A percentile compares a stretch with the other conserved stretches of the same genome.
Conservation (phyloP, 1,284 basidiomycete genomes). For the Fistulina hepatica region DNA sequence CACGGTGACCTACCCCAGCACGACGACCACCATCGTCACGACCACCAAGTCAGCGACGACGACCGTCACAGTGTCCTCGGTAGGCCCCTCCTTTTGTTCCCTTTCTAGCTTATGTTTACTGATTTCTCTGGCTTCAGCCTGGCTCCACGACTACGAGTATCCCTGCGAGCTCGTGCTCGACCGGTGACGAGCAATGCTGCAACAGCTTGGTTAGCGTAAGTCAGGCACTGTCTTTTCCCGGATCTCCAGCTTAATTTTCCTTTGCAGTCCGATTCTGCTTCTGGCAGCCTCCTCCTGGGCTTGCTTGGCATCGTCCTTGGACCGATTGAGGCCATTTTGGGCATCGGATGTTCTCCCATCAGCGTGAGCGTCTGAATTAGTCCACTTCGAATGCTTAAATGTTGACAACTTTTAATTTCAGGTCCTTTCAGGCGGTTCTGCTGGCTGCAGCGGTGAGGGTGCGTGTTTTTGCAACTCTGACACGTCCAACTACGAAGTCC, state of each 20-base stretch:
- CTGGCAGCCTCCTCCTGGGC: not conserved
- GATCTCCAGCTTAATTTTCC: not conserved
- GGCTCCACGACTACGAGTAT: slow-evolving; percentile 1
- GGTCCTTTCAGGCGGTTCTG: not conserved
- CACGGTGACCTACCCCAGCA: not conserved
- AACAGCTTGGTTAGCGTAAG: not conserved
- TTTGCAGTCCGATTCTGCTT: not conserved
- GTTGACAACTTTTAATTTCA: not conserved
- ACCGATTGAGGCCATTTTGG: not conserved
- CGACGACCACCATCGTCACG: not conserved
- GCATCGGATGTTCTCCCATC: not conserved
- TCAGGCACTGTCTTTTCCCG: not conserved
- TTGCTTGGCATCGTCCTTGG: slow-evolving; percentile 3
- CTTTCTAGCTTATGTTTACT: not conserved
- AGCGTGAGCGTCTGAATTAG: not conserved
- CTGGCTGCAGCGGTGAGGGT: no score
- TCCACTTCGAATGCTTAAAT: not conserved
- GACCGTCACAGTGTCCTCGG: not conserved
- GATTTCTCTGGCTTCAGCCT: not conserved
- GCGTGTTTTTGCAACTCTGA: no score
- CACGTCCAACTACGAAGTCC: no score
- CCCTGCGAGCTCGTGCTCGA: not conserved
- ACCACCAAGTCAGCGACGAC: not conserved
- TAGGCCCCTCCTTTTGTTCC: not conserved
- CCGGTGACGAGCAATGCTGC: not conserved